Evolutionary conservation across 352 stramenopile genomes (phyloP), one percentile per base, ranked within the genome.

Genomic region (Phytophthora rubi): DNA sequence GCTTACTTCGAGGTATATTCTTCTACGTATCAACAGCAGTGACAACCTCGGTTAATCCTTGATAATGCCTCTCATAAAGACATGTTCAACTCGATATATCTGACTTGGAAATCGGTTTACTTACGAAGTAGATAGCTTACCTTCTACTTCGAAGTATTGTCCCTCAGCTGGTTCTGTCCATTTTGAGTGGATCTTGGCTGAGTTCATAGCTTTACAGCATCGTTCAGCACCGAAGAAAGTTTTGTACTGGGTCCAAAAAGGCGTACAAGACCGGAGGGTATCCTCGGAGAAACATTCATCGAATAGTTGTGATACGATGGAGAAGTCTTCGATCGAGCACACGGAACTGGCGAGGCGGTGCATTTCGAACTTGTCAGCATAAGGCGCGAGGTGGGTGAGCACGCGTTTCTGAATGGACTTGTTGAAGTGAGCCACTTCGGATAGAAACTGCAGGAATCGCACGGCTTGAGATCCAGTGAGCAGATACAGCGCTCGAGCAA

Each of bases 371-470:
- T 75, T 65, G 9, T 71, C 59, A 0, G 81, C 79, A 57, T 89
- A 79, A 0, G 81, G 77, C 15, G 63, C 67, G 21, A 94, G 48
- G 3, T 85, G 81, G 12, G 60, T 44, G 2, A 88, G 76, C 13
- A 90, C 73, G 13, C 70, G 77, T 15, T 67, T 76, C 66, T 90
- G 85, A 5, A 89, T 71, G 6, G 77, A 54, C 54, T 76, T 77
- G 60, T 85, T 91, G 55, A 91, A 89, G 44, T 89, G 85, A 16
- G 80, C 74, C 30, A 81, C 80, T 73, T 92, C 89, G 42, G 79
- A 71, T 13, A 92, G 53, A 49, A 93, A 94, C 65, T 93, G 82
- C 5, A 94, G 67, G 35, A 93, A 90, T 1, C 71, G 67, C 39
- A 92, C 70, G 10, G 81, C 73, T 48, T 88, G 77, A 0, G 71